phyloP scores from a whole-genome alignment of 2,329 filamentous ascomycete genomes.

The Xylariaceae sp. region DNA sequence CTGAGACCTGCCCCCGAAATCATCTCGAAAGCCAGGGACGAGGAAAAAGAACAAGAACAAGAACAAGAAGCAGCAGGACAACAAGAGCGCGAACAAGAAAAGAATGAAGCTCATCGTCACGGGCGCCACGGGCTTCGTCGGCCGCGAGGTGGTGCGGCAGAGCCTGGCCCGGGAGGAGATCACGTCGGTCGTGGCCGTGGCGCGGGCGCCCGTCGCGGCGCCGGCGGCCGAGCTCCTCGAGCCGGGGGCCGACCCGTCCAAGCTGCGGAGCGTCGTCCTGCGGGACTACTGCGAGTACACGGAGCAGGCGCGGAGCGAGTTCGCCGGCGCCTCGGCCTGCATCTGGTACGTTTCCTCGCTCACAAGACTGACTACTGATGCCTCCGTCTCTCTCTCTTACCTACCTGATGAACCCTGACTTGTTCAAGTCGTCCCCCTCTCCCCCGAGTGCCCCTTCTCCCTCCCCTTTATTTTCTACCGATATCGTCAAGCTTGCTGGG shows the following conservation, averaged over 20 bases:
- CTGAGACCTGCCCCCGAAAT: no score
- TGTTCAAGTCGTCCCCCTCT: no score
- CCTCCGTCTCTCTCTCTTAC: not conserved
- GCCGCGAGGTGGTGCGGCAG: conserved; percentile 39
- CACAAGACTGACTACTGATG: not conserved
- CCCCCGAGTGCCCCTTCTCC: no score
- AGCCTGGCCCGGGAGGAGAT: conserved; percentile 28
- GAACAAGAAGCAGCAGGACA: no score
- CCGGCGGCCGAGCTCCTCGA: conserved; percentile 13
- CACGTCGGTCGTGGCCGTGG: conserved; percentile 33
- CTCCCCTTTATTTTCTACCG: no score
- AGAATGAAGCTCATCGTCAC: conserved; percentile 11
- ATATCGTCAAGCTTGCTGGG: no score
- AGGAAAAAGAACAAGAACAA: no score
- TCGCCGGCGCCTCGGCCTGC: conserved; percentile 34
- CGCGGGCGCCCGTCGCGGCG: conserved; percentile 27
- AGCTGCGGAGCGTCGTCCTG: conserved; percentile 32
- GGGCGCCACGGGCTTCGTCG: conserved; percentile 32
- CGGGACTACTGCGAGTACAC: conserved; percentile 34
- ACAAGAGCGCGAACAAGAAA: no score
- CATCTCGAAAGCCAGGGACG: no score
- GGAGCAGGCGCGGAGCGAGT: conserved; percentile 29
- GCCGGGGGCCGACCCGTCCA: conserved; percentile 23
- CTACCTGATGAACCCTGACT: no score
- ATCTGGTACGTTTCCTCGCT: conserved; percentile 12